A percentile compares a stretch with the other conserved stretches of the same genome.
Evolutionary conservation across 345 rosid genomes (phyloP).

Genomic region (Brassica cretica): DNA sequence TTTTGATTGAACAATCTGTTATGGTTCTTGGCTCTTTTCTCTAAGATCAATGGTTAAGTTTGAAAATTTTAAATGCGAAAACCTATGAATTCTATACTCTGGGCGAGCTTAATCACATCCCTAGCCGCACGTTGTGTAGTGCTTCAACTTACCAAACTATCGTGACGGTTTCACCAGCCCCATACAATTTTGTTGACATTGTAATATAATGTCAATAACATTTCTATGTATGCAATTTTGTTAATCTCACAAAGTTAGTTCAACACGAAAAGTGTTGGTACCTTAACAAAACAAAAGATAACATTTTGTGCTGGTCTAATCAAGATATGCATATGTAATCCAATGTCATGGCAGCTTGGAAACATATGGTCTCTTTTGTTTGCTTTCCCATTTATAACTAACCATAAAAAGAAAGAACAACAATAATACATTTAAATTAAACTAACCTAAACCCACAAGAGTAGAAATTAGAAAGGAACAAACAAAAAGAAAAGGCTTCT

Average conservation of each 20-base stretch:
- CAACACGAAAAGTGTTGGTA: neutral
- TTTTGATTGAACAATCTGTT: neutral
- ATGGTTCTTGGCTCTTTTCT: neutral
- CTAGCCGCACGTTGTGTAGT: neutral
- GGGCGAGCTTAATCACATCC: no score
- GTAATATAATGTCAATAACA: neutral
- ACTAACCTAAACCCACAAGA: constrained; percentile 30
- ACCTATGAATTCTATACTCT: neutral
- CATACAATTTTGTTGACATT: neutral
- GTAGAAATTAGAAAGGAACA: constrained; percentile 21
- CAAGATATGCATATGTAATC: neutral
- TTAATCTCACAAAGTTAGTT: neutral
- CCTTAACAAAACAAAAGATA: neutral
- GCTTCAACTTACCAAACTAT: neutral
- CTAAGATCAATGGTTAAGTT: neutral
- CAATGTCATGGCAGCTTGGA: neutral
- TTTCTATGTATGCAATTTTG: neutral
- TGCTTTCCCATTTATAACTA: neutral
- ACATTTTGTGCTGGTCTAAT: neutral
- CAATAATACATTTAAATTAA: constrained; percentile 35
- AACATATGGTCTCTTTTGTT: neutral
- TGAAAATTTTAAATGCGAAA: neutral
- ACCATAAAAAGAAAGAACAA: neutral
- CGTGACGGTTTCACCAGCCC: neutral
- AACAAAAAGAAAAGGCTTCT: constrained; percentile 2